A percentile compares a stretch with the other conserved stretches of the same genome.
Evolutionary conservation across 2,329 filamentous ascomycete species (phyloP).

Genomic region (Penicillium polonicum): DNA sequence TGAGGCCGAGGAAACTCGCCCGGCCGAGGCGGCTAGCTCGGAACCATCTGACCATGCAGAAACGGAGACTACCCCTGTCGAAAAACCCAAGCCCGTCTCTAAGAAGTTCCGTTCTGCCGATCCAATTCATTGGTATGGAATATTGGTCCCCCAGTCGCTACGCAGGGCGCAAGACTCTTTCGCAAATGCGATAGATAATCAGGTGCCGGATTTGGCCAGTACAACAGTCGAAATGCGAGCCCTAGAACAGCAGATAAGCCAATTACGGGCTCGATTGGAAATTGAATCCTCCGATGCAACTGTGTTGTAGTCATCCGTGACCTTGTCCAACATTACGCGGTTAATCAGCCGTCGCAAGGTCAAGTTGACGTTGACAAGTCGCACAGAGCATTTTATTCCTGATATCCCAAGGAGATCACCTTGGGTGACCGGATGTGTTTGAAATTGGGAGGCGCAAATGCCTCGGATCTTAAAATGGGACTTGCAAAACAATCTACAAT

Average conservation of each 20-base stretch:
- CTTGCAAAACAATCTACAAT: no score
- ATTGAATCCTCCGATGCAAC: background rate
- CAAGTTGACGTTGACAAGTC: background rate
- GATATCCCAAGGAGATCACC: background rate
- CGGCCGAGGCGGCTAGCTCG: background rate
- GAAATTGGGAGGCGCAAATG: background rate
- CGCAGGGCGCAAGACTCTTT: constrained; percentile 48
- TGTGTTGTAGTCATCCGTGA: background rate
- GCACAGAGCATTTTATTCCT: background rate
- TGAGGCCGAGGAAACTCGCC: background rate
- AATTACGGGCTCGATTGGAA: constrained; percentile 29
- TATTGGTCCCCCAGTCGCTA: constrained; percentile 47
- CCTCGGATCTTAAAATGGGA: background rate
- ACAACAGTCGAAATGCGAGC: constrained; percentile 41
- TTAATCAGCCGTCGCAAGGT: background rate
- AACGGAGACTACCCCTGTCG: constrained; percentile 1
- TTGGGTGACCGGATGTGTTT: background rate
- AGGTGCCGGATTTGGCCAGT: constrained; percentile 39
- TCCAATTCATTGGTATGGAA: constrained; percentile 51
- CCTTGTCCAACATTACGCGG: background rate
- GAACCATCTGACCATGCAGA: constrained; percentile 2
- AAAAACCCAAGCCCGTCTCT: constrained; percentile 1
- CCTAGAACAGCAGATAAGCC: constrained; percentile 41
- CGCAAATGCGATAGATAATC: constrained; percentile 36
- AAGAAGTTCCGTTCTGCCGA: constrained; percentile 35